phyloP scores from a whole-genome alignment of 2,329 filamentous ascomycete genomes.

The Byssothecium circinans region DNA sequence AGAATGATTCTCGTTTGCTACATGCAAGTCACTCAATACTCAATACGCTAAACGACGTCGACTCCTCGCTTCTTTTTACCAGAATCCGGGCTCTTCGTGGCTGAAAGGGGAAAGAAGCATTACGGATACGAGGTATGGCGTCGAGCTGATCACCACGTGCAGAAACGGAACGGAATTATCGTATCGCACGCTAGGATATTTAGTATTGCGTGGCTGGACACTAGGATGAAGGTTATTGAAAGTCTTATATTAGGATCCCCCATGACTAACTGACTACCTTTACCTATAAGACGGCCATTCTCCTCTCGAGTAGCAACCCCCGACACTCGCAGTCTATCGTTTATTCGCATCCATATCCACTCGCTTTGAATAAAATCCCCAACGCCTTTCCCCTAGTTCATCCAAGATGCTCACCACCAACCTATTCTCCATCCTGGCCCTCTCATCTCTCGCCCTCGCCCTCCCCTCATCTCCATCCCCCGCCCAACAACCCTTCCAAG shows the following conservation, averaged over 20 bases:
- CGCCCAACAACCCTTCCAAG: slow-evolving; percentile 17
- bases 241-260: no score
- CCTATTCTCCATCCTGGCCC: not conserved
- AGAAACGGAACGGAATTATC: not conserved
- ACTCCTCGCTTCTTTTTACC: not conserved
- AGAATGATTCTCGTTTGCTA: no score
- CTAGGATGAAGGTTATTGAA: no score
- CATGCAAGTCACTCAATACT: not conserved
- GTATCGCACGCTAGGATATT: not conserved
- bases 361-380: not conserved
- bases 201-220: no score
- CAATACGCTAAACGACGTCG: not conserved
- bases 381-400: no score
- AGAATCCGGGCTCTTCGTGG: not conserved
- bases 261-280: no score
- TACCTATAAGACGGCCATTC: no score
- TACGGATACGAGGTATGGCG: slow-evolving; percentile 5
- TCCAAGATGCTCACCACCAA: not conserved
- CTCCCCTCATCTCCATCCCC: not conserved
- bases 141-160: not conserved
- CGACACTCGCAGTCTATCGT: no score
- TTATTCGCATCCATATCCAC: not conserved
- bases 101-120: slow-evolving; percentile 1
- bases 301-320: no score
- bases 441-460: slow-evolving; percentile 5